phyloP scores from a whole-genome alignment of 331 rosid species.

The Stylosanthes scabra region DNA sequence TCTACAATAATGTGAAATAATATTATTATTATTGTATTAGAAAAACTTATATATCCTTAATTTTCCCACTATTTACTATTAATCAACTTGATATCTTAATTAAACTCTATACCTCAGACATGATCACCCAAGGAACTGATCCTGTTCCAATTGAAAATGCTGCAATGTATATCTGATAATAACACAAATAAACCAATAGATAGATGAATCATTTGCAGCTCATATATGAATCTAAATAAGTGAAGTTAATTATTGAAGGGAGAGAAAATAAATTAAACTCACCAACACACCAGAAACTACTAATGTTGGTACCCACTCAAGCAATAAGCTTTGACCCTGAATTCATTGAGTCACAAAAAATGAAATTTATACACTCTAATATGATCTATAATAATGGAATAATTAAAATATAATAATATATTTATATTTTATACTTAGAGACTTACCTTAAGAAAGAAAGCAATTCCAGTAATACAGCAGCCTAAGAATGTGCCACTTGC shows the following conservation, averaged over 20 bases:
- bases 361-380: too few species aligned
- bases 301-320: constrained; percentile 61
- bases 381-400: too few species aligned
- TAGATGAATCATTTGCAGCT: constrained; percentile 1
- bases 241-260: background rate
- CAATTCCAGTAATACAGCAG: constrained; percentile 65
- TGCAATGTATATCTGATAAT: constrained; percentile 70
- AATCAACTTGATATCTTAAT: too few species aligned
- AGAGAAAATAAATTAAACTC: constrained; percentile 9
- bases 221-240: background rate
- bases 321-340: constrained; percentile 64
- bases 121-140: constrained; percentile 88
- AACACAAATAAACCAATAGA: constrained; percentile 14
- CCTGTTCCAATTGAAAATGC: constrained; percentile 79
- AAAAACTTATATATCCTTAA: background rate
- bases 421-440: background rate
- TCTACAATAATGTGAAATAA: constrained; percentile 48
- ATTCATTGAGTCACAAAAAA: constrained; percentile 35
- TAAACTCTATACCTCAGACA: constrained; percentile 78
- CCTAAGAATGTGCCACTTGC: constrained; percentile 83
- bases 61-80: background rate
- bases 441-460: constrained; percentile 70
- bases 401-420: background rate
- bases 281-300: constrained; percentile 74
- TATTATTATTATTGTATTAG: background rate